Base-by-base conservation (phyloP, 176 grass and related monocot species). In the Otatea glauca region DNA sequence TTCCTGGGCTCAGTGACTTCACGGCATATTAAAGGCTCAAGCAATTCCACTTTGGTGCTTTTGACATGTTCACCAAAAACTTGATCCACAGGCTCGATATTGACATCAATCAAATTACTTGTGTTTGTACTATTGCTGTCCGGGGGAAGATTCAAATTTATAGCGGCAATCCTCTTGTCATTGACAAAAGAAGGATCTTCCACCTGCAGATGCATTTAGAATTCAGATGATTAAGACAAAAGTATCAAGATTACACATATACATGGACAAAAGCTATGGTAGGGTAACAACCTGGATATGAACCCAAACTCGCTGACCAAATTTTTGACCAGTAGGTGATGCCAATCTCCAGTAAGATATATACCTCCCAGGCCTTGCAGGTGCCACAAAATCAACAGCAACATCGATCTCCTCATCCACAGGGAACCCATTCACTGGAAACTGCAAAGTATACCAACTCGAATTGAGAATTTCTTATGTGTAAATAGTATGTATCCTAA, bases 301-400 rank as follows among this genome's bases (percentile, higher is more conserved):
- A 88, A 96, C 93, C 96, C 96, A 99, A 89, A 99, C 96, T 39
- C 88, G 89, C 70, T 96, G 93, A 50, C 96, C 96, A 83, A 99
- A 99, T 69, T 92, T 99, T 56, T 96, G 91, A 65, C 96, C 96
- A 68, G 89, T 89, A 88, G 89, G 89, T 16, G 96, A 88, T 75
- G 86, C 93, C 84, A 99, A 82, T 82, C 91, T 96, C 96, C 96
- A 99, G 75, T 96, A 92, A 65, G 96, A 99, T 75, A 99, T 65
- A 81, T 92, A 99, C 61, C 84, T 87, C 44, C 96, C 93, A 39
- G 96, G 91, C 61, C 85, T 90, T 55, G 78, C 69, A 63, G 96
- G 96, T 45, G 96, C 92, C 67, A 79, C 80, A 80, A 99, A 90
- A 85, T 99, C 96, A 92, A 96, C 91, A 65, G 96, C 88, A 68